These are phyloP conservation scores for Hirschioporus abietinus DNA, from an alignment of 768 basidiomycete species.

Conservation along the genomic window DNA sequence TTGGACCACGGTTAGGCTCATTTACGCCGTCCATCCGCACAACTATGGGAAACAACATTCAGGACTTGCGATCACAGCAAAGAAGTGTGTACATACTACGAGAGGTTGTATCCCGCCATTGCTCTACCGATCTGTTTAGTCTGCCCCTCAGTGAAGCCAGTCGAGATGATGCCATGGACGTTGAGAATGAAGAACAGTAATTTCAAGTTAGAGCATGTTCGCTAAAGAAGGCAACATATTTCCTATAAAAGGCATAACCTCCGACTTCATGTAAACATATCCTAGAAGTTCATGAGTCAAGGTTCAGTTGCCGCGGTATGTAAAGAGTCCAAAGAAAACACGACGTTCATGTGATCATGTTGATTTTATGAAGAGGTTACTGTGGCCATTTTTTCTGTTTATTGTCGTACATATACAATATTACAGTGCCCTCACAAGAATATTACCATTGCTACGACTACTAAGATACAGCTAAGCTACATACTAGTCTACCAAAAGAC, in stretches of 20 bases:
- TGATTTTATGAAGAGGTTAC: neutral
- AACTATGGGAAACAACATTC: conserved; percentile 34
- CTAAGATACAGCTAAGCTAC: conserved; percentile 1
- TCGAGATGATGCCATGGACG: neutral
- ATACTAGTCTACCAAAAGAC: neutral
- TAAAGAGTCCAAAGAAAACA: too few relatives aligned
- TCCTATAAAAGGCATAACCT: too few relatives aligned
- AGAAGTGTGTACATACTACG: neutral
- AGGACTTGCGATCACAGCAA: neutral
- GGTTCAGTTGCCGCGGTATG: too few relatives aligned
- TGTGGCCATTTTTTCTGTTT: neutral
- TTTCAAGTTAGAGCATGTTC: too few relatives aligned
- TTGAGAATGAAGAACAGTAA: neutral
- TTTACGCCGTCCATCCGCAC: conserved; percentile 76
- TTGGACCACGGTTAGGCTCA: conserved; percentile 52
- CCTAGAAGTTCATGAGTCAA: too few relatives aligned
- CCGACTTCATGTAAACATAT: too few relatives aligned
- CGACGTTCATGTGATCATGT: neutral
- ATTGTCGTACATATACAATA: neutral
- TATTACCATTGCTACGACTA: neutral
- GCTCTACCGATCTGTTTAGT: neutral
- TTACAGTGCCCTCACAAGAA: neutral
- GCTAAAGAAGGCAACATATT: neutral
- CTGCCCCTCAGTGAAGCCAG: neutral
- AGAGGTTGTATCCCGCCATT: neutral